Evolutionary conservation across 805 yeast genomes (phyloP).

Genomic region (Teunomyces stri): DNA sequence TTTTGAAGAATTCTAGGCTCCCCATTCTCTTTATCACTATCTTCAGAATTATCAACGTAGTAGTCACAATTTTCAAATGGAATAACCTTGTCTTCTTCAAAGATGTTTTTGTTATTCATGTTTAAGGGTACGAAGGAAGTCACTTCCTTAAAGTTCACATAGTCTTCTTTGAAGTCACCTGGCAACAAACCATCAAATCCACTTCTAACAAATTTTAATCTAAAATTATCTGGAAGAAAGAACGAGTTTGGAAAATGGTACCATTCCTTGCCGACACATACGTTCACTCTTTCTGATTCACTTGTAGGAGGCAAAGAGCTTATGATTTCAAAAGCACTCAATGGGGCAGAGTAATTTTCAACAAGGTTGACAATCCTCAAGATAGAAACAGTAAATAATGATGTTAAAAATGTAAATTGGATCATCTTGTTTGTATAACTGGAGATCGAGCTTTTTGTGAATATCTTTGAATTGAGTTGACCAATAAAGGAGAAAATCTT

Average conservation of each 20-base stretch:
- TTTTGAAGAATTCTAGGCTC: slow-evolving; percentile 23
- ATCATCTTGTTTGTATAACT: slow-evolving; percentile 6
- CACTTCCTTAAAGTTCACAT: slow-evolving; percentile 12
- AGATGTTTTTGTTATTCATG: slow-evolving; percentile 74
- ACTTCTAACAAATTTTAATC: slow-evolving; percentile 67
- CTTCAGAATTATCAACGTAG: slow-evolving; percentile 59
- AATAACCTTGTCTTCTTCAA: slow-evolving; percentile 57
- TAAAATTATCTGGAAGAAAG: slow-evolving; percentile 61
- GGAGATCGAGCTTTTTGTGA: slow-evolving; percentile 3
- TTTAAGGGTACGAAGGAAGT: slow-evolving; percentile 54
- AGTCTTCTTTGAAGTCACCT: slow-evolving; percentile 67
- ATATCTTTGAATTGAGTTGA: slow-evolving; percentile 5
- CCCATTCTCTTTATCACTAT: slow-evolving; percentile 32
- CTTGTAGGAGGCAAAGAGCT: slow-evolving; percentile 6
- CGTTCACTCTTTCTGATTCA: slow-evolving; percentile 30
- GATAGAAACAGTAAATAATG: slow-evolving; percentile 32
- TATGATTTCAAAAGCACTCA: slow-evolving; percentile 23
- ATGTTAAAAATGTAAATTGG: slow-evolving; percentile 22
- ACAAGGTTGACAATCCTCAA: slow-evolving; percentile 61
- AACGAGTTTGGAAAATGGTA: slow-evolving; percentile 88
- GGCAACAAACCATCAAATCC: slow-evolving; percentile 89
- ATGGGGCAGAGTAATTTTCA: slow-evolving; percentile 71
- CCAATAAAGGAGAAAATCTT: slow-evolving; percentile 10
- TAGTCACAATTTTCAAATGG: slow-evolving; percentile 59
- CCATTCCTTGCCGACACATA: slow-evolving; percentile 96